Evolutionary conservation across 2,329 filamentous ascomycete genomes (phyloP).

Genomic region (Penicillium rolfsii): DNA sequence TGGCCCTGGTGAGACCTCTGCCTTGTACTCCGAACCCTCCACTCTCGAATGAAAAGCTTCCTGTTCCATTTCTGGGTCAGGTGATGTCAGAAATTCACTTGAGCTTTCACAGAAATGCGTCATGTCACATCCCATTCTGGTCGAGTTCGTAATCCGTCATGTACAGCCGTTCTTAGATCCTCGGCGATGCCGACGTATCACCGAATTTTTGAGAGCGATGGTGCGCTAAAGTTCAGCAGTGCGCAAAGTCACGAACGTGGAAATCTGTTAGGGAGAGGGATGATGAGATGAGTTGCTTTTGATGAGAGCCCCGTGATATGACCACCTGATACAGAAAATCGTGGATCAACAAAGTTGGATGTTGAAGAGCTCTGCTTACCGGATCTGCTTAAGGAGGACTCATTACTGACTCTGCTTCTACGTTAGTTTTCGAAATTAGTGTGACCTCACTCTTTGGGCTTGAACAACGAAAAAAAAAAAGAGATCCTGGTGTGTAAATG

Average conservation of each 20-base stretch:
- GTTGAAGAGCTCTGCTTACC: neutral
- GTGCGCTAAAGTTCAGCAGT: neutral
- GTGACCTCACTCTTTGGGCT: no score
- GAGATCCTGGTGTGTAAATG: no score
- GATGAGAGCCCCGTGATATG: neutral
- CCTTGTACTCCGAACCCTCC: no score
- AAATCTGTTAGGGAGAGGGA: neutral
- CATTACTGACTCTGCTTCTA: neutral
- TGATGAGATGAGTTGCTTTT: neutral
- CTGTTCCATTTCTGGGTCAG: neutral
- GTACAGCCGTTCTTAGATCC: neutral
- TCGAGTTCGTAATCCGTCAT: neutral
- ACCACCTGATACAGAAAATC: neutral
- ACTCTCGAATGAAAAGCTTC: no score
- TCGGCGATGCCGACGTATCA: neutral
- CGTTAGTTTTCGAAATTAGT: no score
- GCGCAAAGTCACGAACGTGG: neutral
- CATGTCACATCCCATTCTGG: neutral
- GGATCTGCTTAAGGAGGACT: neutral
- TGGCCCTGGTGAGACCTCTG: neutral
- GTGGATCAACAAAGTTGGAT: neutral
- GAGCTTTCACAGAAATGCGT: neutral
- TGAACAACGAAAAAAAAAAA: no score
- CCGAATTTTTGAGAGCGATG: neutral
- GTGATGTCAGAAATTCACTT: neutral